Evolutionary conservation across 352 stramenopile genomes (phyloP), one percentile per base, ranked within the genome.

Genomic region (Pseudoperonospora humuli): DNA sequence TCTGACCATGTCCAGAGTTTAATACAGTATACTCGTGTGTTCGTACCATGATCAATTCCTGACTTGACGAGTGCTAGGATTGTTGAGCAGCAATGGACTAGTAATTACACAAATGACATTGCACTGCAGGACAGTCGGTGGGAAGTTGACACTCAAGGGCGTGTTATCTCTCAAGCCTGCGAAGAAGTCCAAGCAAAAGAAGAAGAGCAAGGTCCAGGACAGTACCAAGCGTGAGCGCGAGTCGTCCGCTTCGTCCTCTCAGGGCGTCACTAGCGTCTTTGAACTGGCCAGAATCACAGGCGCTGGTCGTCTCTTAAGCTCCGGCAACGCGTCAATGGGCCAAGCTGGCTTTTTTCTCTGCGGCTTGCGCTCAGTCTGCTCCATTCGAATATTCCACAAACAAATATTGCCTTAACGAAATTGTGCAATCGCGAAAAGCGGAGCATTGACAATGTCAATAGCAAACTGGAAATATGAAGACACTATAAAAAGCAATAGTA

Each of bases 311-410:
- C 83, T 95, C 11, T 57, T 92, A 31, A 91, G 78, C 36, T 91
- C 74, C 2, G 85, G 85, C n/a, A 95, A 79, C 45, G 86, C 81
- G 20, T 64, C 95, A 27, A 90, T 91, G 66, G 84, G 86, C 15
- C 75, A 90, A 47, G 41, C 77, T 25, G 84, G 78, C 43, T 9
- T n/a, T 13, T 5, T 7, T 19, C 15, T 21, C n/a, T n/a, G n/a
- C n/a, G n/a, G n/a, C n/a, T n/a, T n/a, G n/a, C n/a, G n/a, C n/a
- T n/a, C n/a, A n/a, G 32, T 5, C 15, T 19, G 15, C 23, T 9
- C 1, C 29, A 7, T 10, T 10, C 29, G 13, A n/a, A 11, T 38
- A 24, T 23, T n/a, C n/a, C n/a, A n/a, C n/a, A n/a, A n/a, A n/a
- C n/a, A n/a, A n/a, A n/a, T n/a, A n/a, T n/a, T n/a, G n/a, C n/a